Evolutionary conservation across 345 rosid genomes (phyloP).

Genomic region (Ceriops tagal): DNA sequence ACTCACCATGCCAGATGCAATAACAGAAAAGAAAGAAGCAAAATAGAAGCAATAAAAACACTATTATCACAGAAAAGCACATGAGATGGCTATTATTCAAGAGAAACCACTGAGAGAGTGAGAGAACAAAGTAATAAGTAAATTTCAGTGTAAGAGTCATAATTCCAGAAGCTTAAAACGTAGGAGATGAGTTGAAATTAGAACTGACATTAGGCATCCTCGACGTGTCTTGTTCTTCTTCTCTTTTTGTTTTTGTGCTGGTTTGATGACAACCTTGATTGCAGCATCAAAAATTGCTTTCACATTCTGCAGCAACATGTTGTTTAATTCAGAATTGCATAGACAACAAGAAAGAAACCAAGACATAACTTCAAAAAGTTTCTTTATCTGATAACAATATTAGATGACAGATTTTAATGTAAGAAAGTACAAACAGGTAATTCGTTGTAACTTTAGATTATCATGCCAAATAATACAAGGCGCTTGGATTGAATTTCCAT

Average conservation of each 20-base stretch:
- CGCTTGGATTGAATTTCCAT: conserved; percentile 6
- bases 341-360: neutral
- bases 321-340: neutral
- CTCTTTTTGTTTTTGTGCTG: conserved; percentile 70
- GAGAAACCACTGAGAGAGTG: too few species aligned
- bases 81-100: too few species aligned
- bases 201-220: conserved; percentile 76
- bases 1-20: too few species aligned
- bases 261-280: conserved; percentile 85
- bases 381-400: neutral
- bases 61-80: too few species aligned
- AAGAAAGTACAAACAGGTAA: too few species aligned
- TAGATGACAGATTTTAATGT: neutral
- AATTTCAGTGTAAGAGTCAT: neutral
- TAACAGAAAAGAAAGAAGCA: too few species aligned
- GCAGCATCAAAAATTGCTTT: conserved; percentile 96
- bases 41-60: too few species aligned
- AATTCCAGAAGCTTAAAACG: conserved; percentile 1
- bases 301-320: conserved; percentile 59
- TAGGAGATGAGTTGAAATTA: conserved; percentile 7
- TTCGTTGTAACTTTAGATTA: neutral
- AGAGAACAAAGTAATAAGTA: conserved; percentile 3
- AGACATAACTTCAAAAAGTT: neutral
- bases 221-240: conserved; percentile 57
- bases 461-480: neutral